These are phyloP conservation scores for Jatropha podagrica DNA, from an alignment of 441 rosid species.

Conservation along the genomic window DNA sequence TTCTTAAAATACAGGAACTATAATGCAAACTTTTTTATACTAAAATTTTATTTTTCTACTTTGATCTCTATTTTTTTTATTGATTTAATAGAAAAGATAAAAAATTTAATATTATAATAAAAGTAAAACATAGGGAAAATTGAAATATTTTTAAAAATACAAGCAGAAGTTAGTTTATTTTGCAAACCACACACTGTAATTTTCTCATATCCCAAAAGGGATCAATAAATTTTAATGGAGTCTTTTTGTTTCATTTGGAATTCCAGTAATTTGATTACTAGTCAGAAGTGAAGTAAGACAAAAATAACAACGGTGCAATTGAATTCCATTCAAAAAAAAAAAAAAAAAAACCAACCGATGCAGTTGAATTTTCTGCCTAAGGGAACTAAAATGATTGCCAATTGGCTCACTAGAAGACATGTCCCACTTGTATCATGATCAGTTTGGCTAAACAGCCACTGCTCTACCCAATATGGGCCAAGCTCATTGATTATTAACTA, in stretches of 20 bases:
- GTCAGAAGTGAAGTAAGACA: not conserved
- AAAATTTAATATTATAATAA: too few species aligned
- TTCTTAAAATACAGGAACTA: too few species aligned
- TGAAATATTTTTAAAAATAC: too few species aligned
- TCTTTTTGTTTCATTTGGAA: not conserved
- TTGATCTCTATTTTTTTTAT: too few species aligned
- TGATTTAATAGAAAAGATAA: too few species aligned
- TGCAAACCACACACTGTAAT: too few species aligned
- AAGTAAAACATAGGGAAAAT: too few species aligned
- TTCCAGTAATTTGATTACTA: not conserved
- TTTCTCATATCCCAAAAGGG: not conserved
- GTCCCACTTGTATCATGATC: slow-evolving; percentile 9
- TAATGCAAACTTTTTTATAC: too few species aligned
- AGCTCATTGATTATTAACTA: not conserved
- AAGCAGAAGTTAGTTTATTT: too few species aligned
- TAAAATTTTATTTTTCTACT: too few species aligned
- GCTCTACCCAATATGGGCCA: slow-evolving; percentile 1
- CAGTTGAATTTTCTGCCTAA: not conserved
- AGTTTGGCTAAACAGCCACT: not conserved
- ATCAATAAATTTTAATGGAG: not conserved
- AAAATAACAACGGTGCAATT: not conserved
- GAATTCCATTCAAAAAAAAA: too few species aligned
- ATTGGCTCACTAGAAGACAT: not conserved
- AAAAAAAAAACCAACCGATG: too few species aligned
- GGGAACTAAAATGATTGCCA: not conserved